These are phyloP conservation scores for Acer saccharum DNA, from an alignment of 345 rosid genomes.

Conservation along the genomic window DNA sequence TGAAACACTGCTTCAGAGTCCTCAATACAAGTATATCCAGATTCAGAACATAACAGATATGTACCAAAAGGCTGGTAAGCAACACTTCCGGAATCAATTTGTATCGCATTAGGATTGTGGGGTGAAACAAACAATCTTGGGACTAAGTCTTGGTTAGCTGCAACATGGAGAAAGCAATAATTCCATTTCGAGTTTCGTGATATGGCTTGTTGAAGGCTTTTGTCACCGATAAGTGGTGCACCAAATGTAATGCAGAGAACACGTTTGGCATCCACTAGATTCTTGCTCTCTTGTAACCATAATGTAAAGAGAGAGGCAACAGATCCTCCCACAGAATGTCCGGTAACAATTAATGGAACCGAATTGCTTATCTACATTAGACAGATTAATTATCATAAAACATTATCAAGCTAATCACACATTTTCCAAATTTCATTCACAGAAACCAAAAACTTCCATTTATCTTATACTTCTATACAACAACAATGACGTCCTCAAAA, in stretches of 20 bases:
- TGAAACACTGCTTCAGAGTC: conserved; percentile 41
- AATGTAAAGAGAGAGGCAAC: conserved; percentile 72
- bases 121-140: conserved; percentile 32
- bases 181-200: conserved; percentile 37
- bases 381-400: not conserved
- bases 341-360: conserved; percentile 48
- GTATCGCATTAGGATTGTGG: not conserved
- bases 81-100: conserved; percentile 1
- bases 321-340: conserved; percentile 63
- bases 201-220: conserved; percentile 34
- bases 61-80: conserved; percentile 58
- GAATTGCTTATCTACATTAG: not conserved
- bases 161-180: conserved; percentile 61
- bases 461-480: not conserved
- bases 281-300: conserved; percentile 49
- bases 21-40: conserved; percentile 46
- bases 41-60: conserved; percentile 44
- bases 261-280: conserved; percentile 12
- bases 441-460: not conserved
- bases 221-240: conserved; percentile 55
- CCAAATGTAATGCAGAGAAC: conserved; percentile 80
- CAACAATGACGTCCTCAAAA: not conserved
- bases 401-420: not conserved
- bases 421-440: not conserved
- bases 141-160: conserved; percentile 33